Evolutionary conservation across 495 filamentous ascomycete species (phyloP).

Genomic region (Thermothielavioides terrestris): DNA sequence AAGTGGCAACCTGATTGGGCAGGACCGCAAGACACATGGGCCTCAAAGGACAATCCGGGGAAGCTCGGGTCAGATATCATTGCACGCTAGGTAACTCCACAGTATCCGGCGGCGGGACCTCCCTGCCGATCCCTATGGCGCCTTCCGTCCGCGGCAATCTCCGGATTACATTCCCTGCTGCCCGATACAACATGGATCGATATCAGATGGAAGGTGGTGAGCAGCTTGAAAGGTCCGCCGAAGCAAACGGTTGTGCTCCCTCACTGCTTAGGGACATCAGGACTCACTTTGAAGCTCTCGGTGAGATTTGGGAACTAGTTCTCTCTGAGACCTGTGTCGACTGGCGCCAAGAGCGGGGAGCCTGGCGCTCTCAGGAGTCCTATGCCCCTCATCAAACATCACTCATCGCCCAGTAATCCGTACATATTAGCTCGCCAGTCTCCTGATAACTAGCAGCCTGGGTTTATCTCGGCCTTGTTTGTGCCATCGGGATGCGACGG

Average conservation of each 20-base stretch:
- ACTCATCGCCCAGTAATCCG: no score
- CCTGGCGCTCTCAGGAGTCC: no score
- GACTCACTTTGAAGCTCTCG: background rate
- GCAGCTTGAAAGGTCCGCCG: no score
- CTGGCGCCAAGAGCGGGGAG: no score
- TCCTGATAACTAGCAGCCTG: no score
- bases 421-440: no score
- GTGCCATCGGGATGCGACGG: slow-evolving; percentile 1
- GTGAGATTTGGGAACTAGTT: background rate
- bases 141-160: background rate
- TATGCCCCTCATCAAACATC: no score
- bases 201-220: background rate
- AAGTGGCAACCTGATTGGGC: no score
- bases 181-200: no score
- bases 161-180: no score
- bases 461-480: background rate
- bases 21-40: background rate
- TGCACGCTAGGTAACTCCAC: background rate
- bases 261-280: background rate
- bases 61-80: background rate
- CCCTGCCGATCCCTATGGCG: slow-evolving; percentile 3
- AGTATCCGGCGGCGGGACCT: background rate
- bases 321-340: background rate
- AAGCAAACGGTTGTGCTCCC: no score
- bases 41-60: slow-evolving; percentile 1